Evolutionary conservation across 2,329 filamentous ascomycete species (phyloP), one percentile per base, ranked within the genome.

Genomic region (Aspergillus pseudonomiae): DNA sequence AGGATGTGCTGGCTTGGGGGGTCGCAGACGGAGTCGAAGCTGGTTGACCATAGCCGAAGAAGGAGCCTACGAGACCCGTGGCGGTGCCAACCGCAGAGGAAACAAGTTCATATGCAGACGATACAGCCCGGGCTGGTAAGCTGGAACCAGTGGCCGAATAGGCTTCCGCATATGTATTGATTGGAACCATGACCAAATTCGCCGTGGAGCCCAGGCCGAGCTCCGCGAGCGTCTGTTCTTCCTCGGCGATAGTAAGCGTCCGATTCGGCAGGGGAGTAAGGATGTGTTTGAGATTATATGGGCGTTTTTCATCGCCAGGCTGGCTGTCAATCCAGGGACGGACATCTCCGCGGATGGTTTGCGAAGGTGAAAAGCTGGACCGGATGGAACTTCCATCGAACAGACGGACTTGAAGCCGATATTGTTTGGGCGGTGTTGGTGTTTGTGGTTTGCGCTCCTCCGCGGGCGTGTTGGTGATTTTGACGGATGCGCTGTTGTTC

Each of bases 251-350:
- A 39, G 90, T 89, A 63, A 98, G 88, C 11, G 85, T 87, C 66
- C 87, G 88, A 74, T 90, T 95, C 1, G 93, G 92, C 24, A 88
- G 80, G 0, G 94, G 94, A 0, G 91, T 89, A 2, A 96, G 83
- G 41, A 97, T 89, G 55, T 96, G 88, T 73, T 93, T 93, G 79
- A 98, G 94, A 14, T 85, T 90, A 77, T 93, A 98, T 0, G 93
- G 91, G 14, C 83, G 75, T 34, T 84, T 81, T 24, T 84, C 85
- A 50, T 86, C 85, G 12, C 77, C 81, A 65, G 87, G 82, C 41
- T 86, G 82, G 62, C 84, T 81, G 60, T 94, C 91, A 9, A 98
- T 85, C 91, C 93, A 97, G 7, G 82, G 79, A 9, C 94, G 86
- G 1, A 98, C 89, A 50, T 92, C 86, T 7, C 77, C 81, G 7